phyloP scores from a whole-genome alignment of 2,329 filamentous ascomycete species.

The Beauveria sp. region DNA sequence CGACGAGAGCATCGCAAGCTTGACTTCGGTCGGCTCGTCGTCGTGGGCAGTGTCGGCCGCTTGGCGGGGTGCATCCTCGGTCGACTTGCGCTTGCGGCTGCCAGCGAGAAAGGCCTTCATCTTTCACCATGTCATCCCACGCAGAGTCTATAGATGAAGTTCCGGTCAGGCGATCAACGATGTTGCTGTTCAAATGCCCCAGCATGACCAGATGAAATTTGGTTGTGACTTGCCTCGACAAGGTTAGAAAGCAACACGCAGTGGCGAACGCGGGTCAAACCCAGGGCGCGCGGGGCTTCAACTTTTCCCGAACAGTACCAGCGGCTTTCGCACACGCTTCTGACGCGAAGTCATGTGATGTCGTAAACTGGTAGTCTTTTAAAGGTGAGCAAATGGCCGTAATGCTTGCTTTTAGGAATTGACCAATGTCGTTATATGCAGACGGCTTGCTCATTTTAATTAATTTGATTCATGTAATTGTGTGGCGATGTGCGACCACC shows the following conservation, averaged over 20 bases:
- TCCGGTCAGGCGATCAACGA: too few species aligned
- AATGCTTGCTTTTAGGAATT: too few species aligned
- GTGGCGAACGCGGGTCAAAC: not conserved
- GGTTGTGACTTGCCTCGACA: not conserved
- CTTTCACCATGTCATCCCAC: constrained; percentile 13
- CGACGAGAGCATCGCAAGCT: constrained; percentile 76
- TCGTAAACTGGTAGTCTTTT: not conserved
- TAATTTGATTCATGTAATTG: too few species aligned
- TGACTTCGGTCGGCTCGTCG: constrained; percentile 81
- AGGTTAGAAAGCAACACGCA: not conserved
- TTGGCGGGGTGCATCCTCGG: constrained; percentile 21
- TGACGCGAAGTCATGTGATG: constrained; percentile 24
- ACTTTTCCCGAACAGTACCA: not conserved
- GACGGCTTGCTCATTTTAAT: too few species aligned
- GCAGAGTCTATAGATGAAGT: not conserved
- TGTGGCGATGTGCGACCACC: too few species aligned
- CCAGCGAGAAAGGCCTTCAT: constrained; percentile 54
- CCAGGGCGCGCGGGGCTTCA: not conserved
- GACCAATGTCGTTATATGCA: too few species aligned
- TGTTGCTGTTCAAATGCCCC: too few species aligned
- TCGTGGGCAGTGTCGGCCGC: constrained; percentile 28
- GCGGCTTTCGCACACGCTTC: constrained; percentile 6
- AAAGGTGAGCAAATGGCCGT: too few species aligned
- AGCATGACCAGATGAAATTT: not conserved
- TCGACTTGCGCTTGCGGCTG: constrained; percentile 42